Percentiles rank a stretch among this genome's conserved stretches.
These are phyloP conservation scores for Argentina anserina DNA, from an alignment of 306 rosid genomes.

Conservation along the genomic window DNA sequence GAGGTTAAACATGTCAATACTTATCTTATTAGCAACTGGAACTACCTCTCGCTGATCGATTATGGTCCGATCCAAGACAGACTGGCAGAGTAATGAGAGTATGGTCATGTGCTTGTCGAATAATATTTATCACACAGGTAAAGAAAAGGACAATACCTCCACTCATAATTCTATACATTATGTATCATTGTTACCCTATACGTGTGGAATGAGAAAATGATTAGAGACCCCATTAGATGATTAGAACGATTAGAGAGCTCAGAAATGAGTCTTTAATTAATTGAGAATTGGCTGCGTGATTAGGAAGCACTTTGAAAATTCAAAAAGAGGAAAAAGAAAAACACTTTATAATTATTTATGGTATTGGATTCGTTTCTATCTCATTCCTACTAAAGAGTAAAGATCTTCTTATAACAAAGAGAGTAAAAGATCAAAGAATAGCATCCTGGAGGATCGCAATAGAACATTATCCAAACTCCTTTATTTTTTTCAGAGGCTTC, in stretches of 20 bases:
- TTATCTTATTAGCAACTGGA: too few relatives aligned
- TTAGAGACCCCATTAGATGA: too few relatives aligned
- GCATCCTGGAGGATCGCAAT: not conserved
- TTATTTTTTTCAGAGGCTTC: not conserved
- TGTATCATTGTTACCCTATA: not conserved
- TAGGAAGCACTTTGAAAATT: not conserved
- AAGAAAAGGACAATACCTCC: not conserved
- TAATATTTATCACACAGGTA: not conserved
- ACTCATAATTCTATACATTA: not conserved
- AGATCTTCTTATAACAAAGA: too few relatives aligned
- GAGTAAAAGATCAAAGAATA: not conserved
- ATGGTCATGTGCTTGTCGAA: not conserved
- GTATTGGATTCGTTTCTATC: conserved; percentile 3
- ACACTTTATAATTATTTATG: not conserved
- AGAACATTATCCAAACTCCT: not conserved
- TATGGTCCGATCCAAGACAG: too few relatives aligned
- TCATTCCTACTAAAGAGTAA: not conserved
- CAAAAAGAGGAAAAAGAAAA: not conserved
- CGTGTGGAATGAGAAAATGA: not conserved
- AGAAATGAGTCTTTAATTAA: not conserved
- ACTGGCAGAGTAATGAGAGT: too few relatives aligned
- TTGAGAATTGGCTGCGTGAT: not conserved
- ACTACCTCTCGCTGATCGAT: too few relatives aligned
- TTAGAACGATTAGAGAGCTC: too few relatives aligned
- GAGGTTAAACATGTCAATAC: too few relatives aligned